Evolutionary conservation across 2,329 filamentous ascomycete species (phyloP), one percentile per base, ranked within the genome.

Genomic region (Colletotrichum sp.): DNA sequence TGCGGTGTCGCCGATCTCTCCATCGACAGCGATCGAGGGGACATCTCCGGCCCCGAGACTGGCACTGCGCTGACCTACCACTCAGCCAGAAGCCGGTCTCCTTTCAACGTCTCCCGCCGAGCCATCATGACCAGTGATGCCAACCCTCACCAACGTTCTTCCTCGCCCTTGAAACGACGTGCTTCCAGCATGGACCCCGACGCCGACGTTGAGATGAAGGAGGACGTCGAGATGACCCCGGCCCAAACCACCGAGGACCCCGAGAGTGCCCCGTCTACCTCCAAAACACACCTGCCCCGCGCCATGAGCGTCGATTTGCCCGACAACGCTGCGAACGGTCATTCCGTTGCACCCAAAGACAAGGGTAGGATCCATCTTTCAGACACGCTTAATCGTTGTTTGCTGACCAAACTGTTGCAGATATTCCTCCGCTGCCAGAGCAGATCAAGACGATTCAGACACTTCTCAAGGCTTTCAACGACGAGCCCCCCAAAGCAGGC

Each of bases 391-490:
- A 30, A 7, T n/a, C 10, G n/a, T 44, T 39, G 21, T 39, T 65
- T 34, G 39, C 71, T 76, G 57, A 76, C 34, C 18, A 12, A 18
- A 15, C 24, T 6, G 52, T 13, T 24, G 32, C 64, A 83, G 83
- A 82, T 32, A 71, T 79, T 5, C 87, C 87, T 21, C 83, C 87
- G 5, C 80, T 89, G 32, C 79, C 82, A 39, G 87, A 90, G 74
- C 96, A 98, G 84, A 92, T 98, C 75, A 90, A 90, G 73, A 92
- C 92, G 49, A 95, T 98, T 67, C 90, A 91, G 80, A 88, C 89
- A 36, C 85, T 96, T 30, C 83, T 91, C 30, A 85, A 89, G 77
- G 88, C 90, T 13, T 89, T 89, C 64, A 84, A 85, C n/a, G 87
- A 89, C 63, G 82, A 83, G 1, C 88, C 90, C 9, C 83, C 93